Conservation (phyloP, 768 basidiomycete genomes). For the Tremella yokohamensis region DNA sequence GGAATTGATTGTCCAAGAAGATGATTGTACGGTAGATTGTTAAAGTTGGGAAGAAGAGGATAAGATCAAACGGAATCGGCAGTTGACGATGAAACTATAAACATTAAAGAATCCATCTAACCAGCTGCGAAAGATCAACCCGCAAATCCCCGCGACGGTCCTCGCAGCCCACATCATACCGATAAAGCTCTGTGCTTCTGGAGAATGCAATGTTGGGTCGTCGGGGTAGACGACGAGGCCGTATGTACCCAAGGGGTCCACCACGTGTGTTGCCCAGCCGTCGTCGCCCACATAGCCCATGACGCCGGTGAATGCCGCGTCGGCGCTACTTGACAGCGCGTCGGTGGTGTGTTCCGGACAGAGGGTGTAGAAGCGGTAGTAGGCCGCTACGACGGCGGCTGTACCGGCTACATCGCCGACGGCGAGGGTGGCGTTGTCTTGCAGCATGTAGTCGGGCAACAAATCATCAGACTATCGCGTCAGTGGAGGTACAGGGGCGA, state of each 20-base stretch:
- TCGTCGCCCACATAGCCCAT: conserved; percentile 21
- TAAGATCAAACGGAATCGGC: too few relatives aligned
- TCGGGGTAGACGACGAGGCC: conserved; percentile 26
- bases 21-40: too few relatives aligned
- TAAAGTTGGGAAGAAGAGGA: too few relatives aligned
- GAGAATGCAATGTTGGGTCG: conserved; percentile 21
- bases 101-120: too few relatives aligned
- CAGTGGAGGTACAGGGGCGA: too few relatives aligned
- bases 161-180: conserved; percentile 41
- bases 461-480: conserved; percentile 6
- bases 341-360: conserved; percentile 2
- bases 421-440: not conserved
- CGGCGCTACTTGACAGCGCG: conserved; percentile 5
- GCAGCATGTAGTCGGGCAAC: conserved; percentile 24
- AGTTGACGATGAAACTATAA: too few relatives aligned
- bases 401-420: conserved; percentile 32
- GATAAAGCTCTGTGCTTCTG: conserved; percentile 33
- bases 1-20: too few relatives aligned
- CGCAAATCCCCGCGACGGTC: conserved; percentile 25
- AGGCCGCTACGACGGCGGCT: conserved; percentile 31
- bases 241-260: conserved; percentile 29
- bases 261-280: conserved; percentile 34
- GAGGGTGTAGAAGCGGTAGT: conserved; percentile 29
- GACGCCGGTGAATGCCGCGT: conserved; percentile 28
- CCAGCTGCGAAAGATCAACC: too few relatives aligned